Base-by-base conservation (phyloP, 176 grass and related monocot genomes). In the Canna indica region DNA sequence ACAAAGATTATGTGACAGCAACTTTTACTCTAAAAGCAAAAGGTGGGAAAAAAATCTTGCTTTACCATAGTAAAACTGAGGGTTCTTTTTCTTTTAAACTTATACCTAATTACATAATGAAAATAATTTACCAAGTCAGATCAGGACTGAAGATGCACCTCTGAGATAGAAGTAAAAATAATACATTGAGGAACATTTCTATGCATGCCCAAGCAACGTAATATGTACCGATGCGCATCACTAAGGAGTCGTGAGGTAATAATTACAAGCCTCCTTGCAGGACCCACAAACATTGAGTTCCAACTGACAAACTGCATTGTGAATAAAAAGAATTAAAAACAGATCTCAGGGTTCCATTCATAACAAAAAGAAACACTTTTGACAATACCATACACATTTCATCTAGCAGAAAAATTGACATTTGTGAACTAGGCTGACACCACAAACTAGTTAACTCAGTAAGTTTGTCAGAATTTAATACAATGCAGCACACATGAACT, bases 181-280 rank as follows among this genome's bases (percentile, higher is more conserved):
- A 76, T 76, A 81, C 86, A 97, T 79, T 79, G 76, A 46, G 73
- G 88, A 82, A 97, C 53, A 44, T 72, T 78, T 78, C 42, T 82
- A 81, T 90, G 82, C 75, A 72, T 91, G 75, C 79, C 80, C 64
- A 97, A 80, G 82, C 86, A 87, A 72, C 86, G 89, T 76, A 97
- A 41, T 86, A 92, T 87, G 79, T 92, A 92, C 59, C 86, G 83
- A 83, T 97, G 94, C 22, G 86, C 87, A 76, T 93, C 94, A 80
- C 86, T 99, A 35, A 99, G 84, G 77, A 97, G 83, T 65, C 77
- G 77, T 59, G 86, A 90, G 67, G 84, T 92, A 38, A 97, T 83
- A 62, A 87, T 75, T 73, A 87, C 80, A 73, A 91, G 80, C 82
- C 90, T 99, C 68, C 29, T 93, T 73, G 80, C 74, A 81, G 89